Percentiles rank a stretch among this genome's conserved stretches.
phyloP scores from a whole-genome alignment of 345 rosid species.

The Syzygium grande region DNA sequence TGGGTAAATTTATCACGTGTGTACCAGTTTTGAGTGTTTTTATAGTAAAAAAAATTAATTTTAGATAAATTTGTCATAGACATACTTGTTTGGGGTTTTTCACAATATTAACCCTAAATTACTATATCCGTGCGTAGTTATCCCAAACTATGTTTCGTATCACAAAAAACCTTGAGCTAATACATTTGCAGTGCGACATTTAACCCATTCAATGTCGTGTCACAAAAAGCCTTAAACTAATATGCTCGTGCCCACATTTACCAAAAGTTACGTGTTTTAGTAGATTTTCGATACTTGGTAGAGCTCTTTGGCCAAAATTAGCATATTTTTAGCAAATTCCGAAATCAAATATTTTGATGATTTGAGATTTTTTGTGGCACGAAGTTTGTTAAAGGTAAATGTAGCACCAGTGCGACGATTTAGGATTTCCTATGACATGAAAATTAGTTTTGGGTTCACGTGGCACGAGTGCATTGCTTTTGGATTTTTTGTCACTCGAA shows the following conservation, averaged over 20 bases:
- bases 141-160: not conserved
- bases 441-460: not conserved
- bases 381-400: not conserved
- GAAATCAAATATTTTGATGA: not conserved
- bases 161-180: not conserved
- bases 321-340: not conserved
- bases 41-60: too few species aligned
- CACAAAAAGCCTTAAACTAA: not conserved
- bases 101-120: not conserved
- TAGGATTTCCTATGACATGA: rapidly evolving
- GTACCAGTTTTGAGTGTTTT: too few species aligned
- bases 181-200: not conserved
- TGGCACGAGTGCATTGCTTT: rapidly evolving
- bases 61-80: too few species aligned
- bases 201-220: not conserved
- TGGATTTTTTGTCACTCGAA: rapidly evolving
- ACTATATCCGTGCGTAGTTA: not conserved
- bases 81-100: too few species aligned
- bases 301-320: not conserved
- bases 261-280: too few species aligned
- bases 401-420: not conserved
- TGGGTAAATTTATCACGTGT: too few species aligned
- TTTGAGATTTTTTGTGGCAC: not conserved
- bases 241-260: too few species aligned
- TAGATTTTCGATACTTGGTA: not conserved